Percentiles rank a stretch among this genome's conserved stretches.
These are phyloP conservation scores for Lithospermum erythrorhizon DNA, from an alignment of 257 asterid genomes.

Conservation along the genomic window DNA sequence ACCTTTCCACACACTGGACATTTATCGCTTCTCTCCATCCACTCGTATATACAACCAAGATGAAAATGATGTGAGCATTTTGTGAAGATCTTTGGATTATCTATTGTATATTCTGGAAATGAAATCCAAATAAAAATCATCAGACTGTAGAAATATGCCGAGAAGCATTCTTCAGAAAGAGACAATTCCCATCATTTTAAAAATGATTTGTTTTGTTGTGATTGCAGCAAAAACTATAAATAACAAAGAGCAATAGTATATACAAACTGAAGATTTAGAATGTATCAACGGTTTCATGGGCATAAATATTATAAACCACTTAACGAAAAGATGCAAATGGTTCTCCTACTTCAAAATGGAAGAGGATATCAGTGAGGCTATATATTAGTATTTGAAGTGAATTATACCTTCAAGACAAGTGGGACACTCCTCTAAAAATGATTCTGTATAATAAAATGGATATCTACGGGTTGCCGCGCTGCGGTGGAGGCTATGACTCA, in stretches of 20 bases:
- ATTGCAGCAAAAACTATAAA: no score
- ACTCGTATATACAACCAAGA: slow-evolving; percentile 95
- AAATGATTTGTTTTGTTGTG: no score
- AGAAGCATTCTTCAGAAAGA: no score
- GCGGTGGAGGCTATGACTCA: slow-evolving; percentile 25
- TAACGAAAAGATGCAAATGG: no score
- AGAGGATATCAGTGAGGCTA: neutral
- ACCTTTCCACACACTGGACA: slow-evolving; percentile 98
- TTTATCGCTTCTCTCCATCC: slow-evolving; percentile 97
- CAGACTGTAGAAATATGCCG: no score
- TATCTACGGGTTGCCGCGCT: slow-evolving; percentile 29
- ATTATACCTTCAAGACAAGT: slow-evolving; percentile 61
- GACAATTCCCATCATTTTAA: no score
- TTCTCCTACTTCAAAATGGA: no score
- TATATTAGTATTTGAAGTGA: no score
- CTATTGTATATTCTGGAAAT: slow-evolving; percentile 66
- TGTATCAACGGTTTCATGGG: no score
- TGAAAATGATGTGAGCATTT: slow-evolving; percentile 87
- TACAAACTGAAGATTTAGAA: no score
- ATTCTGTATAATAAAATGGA: slow-evolving; percentile 40
- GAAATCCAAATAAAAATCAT: slow-evolving; percentile 10
- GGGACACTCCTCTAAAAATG: slow-evolving; percentile 50
- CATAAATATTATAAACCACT: no score
- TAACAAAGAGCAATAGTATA: no score
- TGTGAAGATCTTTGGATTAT: slow-evolving; percentile 76